A percentile compares a stretch with the other conserved stretches of the same genome.
Conservation (phyloP, 495 filamentous ascomycete species). For the Achaetomiella virescens region DNA sequence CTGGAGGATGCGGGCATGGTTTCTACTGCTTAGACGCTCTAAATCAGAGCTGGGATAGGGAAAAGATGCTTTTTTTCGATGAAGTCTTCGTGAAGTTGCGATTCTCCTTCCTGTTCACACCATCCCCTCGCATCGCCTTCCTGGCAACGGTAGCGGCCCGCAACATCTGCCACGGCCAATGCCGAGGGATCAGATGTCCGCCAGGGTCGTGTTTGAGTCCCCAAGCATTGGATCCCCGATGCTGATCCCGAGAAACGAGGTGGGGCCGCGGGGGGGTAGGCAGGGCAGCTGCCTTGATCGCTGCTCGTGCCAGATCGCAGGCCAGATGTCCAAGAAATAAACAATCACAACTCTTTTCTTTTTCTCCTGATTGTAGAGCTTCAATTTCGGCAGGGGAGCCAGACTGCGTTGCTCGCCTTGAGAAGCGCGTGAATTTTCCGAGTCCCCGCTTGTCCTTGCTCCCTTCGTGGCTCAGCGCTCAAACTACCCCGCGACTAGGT, state of each 20-base stretch:
- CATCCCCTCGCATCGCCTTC: no score
- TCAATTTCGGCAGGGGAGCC: not conserved
- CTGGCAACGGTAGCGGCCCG: no score
- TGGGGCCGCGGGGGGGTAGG: not conserved
- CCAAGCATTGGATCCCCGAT: not conserved
- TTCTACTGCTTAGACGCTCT: no score
- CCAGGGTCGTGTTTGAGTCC: not conserved
- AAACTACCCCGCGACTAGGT: constrained; percentile 19
- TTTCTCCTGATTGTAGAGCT: not conserved
- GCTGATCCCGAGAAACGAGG: not conserved
- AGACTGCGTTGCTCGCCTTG: no score
- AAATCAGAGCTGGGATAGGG: no score
- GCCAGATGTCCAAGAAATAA: not conserved
- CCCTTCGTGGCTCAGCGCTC: not conserved
- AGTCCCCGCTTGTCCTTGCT: no score
- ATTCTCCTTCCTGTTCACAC: no score
- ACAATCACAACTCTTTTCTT: not conserved
- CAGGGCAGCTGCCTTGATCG: not conserved
- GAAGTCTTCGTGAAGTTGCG: no score
- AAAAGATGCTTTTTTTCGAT: not conserved
- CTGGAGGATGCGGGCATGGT: no score
- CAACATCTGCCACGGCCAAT: not conserved
- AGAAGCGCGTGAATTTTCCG: not conserved
- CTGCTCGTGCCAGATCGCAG: not conserved
- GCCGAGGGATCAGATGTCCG: not conserved